Percentiles rank a stretch among this genome's conserved stretches.
Evolutionary conservation across 2,329 filamentous ascomycete genomes (phyloP).

Genomic region (Aspergillus sp.): DNA sequence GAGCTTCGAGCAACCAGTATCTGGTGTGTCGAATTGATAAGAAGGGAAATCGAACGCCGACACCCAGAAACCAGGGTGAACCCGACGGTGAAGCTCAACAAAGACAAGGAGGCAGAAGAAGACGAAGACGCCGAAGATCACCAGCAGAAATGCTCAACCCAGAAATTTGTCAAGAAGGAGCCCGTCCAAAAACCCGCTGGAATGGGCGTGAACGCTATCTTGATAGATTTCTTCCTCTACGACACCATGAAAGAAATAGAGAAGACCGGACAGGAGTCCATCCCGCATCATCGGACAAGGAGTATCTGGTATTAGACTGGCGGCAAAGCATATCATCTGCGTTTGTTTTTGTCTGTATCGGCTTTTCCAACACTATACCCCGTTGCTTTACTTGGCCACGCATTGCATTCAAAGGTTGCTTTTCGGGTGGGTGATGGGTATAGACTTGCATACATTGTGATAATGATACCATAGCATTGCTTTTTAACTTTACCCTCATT

Average conservation of each 20-base stretch:
- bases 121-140: constrained; percentile 13
- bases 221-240: constrained; percentile 97
- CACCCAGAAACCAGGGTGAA: constrained; percentile 65
- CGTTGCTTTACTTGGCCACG: not conserved
- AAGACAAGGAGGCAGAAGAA: constrained; percentile 1
- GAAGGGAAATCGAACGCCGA: constrained; percentile 71
- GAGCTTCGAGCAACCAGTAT: constrained; percentile 92
- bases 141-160: constrained; percentile 16
- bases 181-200: constrained; percentile 9
- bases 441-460: constrained; percentile 15
- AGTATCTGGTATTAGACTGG: constrained; percentile 82
- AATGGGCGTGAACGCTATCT: constrained; percentile 71
- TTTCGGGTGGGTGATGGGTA: constrained; percentile 8
- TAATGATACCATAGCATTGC: not conserved
- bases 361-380: constrained; percentile 4
- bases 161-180: constrained; percentile 22
- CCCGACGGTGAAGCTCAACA: not conserved
- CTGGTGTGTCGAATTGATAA: constrained; percentile 90
- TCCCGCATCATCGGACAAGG: constrained; percentile 84
- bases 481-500: not conserved
- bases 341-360: not conserved
- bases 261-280: constrained; percentile 53
- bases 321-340: not conserved
- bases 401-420: not conserved
- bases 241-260: constrained; percentile 90